Evolutionary conservation across 2,329 filamentous ascomycete genomes (phyloP), one percentile per base, ranked within the genome.

Genomic region (Cadophora sp.): DNA sequence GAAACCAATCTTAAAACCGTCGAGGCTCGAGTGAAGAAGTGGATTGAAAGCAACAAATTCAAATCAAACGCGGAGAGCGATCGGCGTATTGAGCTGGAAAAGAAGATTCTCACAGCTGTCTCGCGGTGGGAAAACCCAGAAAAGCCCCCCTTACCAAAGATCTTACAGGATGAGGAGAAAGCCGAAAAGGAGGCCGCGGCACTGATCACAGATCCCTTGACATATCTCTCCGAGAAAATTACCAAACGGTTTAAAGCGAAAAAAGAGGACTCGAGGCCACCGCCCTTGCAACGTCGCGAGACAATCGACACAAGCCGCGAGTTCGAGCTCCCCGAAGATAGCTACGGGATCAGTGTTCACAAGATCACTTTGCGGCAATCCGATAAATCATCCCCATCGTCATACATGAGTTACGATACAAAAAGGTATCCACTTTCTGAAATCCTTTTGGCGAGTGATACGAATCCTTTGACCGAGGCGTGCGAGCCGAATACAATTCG

Each of bases 281-380:
- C 48, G 46, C 31, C 34, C 19, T 27, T n/a, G 27, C 14, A 46
- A 22, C 40, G 1, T 31, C 37, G 27, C 19, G 56, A 61, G 5
- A 53, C 22, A 1, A 29, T 22, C 27, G 24, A 58, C 24, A 29
- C 50, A 40, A 40, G 27, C 24, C 40, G 29, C 29, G 27, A 40
- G 2, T 63, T 63, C 31, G 14, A 56, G 14, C 51, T 34, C 11
- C 37, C 37, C 22, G 34, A 62, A 4, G 37, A 60, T 1, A 55
- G 53, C n/a, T 66, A 68, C 31, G 62, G 59, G 22, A 64, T 70
- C 31, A 65, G 16, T 46, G 63, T 68, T 22, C n/a, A n/a, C 6
- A 60, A 64, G 27, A 63, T 68, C 22, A 66, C 63, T 26, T 63
- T 56, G 34, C 53, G 14, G 50, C 53, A 40, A 4, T 19, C 58